Evolutionary conservation across 2,329 filamentous ascomycete species (phyloP).

Genomic region (Fonsecaea multimorphosa): DNA sequence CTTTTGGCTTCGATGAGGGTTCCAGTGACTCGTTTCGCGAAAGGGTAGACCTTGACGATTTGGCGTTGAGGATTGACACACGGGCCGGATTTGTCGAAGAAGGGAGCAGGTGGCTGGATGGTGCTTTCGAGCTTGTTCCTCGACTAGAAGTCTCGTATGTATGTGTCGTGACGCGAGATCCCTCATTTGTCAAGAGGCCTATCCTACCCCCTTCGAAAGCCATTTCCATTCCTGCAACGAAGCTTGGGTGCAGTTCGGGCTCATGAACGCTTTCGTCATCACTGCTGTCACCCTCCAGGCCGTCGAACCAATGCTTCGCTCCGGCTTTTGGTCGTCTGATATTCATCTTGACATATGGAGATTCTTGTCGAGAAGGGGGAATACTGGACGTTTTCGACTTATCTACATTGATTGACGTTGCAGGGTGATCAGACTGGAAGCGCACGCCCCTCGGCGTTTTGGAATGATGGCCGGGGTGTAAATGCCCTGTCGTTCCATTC

Average conservation of each 20-base stretch:
- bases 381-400: slow-evolving; percentile 22
- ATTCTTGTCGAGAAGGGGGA: slow-evolving; percentile 16
- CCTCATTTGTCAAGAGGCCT: slow-evolving; percentile 20
- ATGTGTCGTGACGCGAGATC: background rate
- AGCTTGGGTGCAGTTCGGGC: slow-evolving; percentile 34
- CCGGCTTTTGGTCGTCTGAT: slow-evolving; percentile 38
- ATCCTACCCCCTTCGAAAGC: slow-evolving; percentile 36
- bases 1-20: slow-evolving; percentile 26
- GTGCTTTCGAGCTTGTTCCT: slow-evolving; percentile 6
- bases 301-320: slow-evolving; percentile 46
- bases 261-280: slow-evolving; percentile 41
- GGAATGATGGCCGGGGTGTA: background rate
- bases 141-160: slow-evolving; percentile 9
- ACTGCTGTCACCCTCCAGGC: slow-evolving; percentile 43
- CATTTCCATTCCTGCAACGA: slow-evolving; percentile 35
- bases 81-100: slow-evolving; percentile 27
- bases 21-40: slow-evolving; percentile 10
- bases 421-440: slow-evolving; percentile 16
- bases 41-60: slow-evolving; percentile 34
- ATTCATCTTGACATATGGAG: slow-evolving; percentile 35
- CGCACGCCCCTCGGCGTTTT: slow-evolving; percentile 21
- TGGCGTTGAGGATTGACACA: slow-evolving; percentile 34
- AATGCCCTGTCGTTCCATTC: background rate
- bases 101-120: slow-evolving; percentile 18
- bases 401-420: slow-evolving; percentile 8